Base-by-base conservation (phyloP, 768 basidiomycete genomes). In the Podaxis carcinomalis region DNA sequence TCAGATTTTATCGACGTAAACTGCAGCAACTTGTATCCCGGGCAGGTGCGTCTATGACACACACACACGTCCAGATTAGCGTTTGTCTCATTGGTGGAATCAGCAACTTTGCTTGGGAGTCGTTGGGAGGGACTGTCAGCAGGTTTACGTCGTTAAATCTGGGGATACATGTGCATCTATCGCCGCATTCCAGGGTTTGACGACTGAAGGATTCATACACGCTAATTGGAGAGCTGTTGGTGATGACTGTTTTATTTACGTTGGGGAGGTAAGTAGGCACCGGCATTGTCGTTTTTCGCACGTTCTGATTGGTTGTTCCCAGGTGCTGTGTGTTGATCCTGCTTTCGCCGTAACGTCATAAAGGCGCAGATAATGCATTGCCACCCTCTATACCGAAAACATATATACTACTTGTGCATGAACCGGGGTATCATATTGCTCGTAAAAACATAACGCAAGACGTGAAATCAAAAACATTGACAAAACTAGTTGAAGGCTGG, bases 181-280 rank as follows among this genome's bases (percentile, higher is more conserved):
- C 57, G 70, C 79, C 2, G 51, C 62, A 0, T 67, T 59, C 21
- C 77, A 78, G 59, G 75, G 75, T 25, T 80, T 86, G 62, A 68
- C 78, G 51, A 61, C 75, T 62, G 75, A 65, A 42, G 80, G 80
- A 19, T 74, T 91, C 27, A 68, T 76, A 62, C 66, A 74, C 39
- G 89, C 89, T 76, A 91, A 90, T 74, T 87, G 84, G 4, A 86
- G 89, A 67, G 69, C 89, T 57, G 73, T 84, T 69, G 60, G 63
- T 7, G 65, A 42, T 4, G 86, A 85, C 72, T 70, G 69, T 39
- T 86, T 85, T 72, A 77, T 89, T 53, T 83, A 83, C 71, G 69
- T 78, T 57, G 79, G 76, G 52, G 86, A 89, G 80, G 88, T 88
- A 10, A 25, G 55, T 23, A 3, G 19, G 16, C n/a, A 21, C 21